These are phyloP conservation scores for Diaporthe eres DNA, from an alignment of 2,329 filamentous ascomycete species.

Conservation along the genomic window DNA sequence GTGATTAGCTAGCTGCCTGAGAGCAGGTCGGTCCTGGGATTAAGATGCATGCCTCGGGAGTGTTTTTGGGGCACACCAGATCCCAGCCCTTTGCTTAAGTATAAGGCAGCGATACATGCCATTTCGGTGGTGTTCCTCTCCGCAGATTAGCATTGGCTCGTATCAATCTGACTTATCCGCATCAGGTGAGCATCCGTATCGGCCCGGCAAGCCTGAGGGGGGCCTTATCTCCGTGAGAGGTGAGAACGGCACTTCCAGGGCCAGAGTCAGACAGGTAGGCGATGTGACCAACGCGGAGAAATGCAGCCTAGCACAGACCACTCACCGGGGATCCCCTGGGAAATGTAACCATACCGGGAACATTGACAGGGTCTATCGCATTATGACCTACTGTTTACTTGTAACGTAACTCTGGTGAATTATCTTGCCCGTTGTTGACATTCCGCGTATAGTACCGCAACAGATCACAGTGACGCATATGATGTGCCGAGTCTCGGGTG, in stretches of 20 bases:
- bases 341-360: neutral
- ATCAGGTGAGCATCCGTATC: neutral
- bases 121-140: neutral
- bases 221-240: conserved; percentile 6
- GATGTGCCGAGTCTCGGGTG: neutral
- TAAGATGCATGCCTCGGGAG: neutral
- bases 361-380: neutral
- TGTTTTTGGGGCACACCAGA: neutral
- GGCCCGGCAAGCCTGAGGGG: conserved; percentile 11
- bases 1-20: neutral
- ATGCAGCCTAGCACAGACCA: neutral
- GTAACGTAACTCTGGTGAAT: conserved; percentile 9
- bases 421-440: too few species aligned
- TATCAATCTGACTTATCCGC: neutral
- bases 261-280: neutral
- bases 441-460: neutral
- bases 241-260: neutral
- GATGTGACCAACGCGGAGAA: conserved; percentile 15
- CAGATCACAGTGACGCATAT: neutral
- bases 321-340: neutral
- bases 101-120: neutral
- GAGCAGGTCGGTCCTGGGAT: neutral
- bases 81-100: neutral
- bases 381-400: neutral
- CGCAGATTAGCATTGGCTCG: neutral